These are phyloP conservation scores for Coelastrella sp. DNA, from an alignment of 139 green algal genomes.

Conservation along the genomic window DNA sequence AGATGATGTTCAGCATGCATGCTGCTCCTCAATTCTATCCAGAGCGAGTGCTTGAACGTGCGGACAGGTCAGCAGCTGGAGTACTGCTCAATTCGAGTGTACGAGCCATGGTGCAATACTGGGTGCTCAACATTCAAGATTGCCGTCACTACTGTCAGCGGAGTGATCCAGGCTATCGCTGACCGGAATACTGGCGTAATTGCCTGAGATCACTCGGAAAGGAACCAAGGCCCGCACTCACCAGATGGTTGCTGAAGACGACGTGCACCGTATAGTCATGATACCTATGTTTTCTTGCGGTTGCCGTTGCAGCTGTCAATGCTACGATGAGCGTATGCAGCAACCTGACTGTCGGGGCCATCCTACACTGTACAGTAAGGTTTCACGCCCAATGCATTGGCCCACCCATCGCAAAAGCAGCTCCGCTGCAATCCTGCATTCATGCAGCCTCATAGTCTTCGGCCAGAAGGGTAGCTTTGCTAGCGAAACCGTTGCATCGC, in stretches of 20 bases:
- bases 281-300: not conserved
- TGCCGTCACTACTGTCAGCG: not conserved
- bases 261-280: conserved; percentile 56
- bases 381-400: too few relatives aligned
- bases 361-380: too few relatives aligned
- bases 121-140: too few relatives aligned
- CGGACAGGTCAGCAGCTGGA: not conserved
- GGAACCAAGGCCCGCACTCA: not conserved
- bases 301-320: not conserved
- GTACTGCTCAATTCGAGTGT: not conserved
- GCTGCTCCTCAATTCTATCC: not conserved
- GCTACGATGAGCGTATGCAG: not conserved
- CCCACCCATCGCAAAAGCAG: too few relatives aligned
- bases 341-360: too few relatives aligned
- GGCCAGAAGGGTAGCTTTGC: too few relatives aligned
- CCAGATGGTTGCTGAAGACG: conserved; percentile 71
- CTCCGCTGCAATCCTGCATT: too few relatives aligned
- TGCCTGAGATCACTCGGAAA: not conserved
- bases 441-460: too few relatives aligned
- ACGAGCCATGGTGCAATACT: not conserved
- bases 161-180: not conserved
- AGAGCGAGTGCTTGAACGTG: not conserved
- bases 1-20: not conserved
- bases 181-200: not conserved
- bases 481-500: too few relatives aligned